phyloP scores from a whole-genome alignment of 2,329 filamentous ascomycete genomes.

The Trichocomaceae sp. region DNA sequence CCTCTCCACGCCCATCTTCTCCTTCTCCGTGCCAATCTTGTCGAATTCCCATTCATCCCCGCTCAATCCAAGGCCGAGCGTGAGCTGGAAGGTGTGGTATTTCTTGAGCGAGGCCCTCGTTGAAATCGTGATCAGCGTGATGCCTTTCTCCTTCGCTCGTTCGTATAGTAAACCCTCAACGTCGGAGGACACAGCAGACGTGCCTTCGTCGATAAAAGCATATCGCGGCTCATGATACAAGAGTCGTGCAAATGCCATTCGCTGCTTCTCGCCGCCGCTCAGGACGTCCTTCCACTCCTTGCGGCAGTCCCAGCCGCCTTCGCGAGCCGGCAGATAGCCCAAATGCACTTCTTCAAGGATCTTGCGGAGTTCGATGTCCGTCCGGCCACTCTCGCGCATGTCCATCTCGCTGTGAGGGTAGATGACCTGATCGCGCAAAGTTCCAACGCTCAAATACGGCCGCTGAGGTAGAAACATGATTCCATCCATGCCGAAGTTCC shows the following conservation, averaged over 20 bases:
- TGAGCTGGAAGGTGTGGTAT: slow-evolving; percentile 88
- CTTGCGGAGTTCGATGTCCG: slow-evolving; percentile 68
- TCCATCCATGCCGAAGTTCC: slow-evolving; percentile 72
- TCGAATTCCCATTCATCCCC: slow-evolving; percentile 91
- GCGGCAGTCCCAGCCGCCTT: slow-evolving; percentile 92
- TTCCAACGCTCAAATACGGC: slow-evolving; percentile 86
- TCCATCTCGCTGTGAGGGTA: slow-evolving; percentile 93
- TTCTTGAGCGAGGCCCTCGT: slow-evolving; percentile 91
- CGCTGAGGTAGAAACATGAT: slow-evolving; percentile 98
- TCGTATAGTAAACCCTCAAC: slow-evolving; percentile 94
- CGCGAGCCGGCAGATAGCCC: slow-evolving; percentile 81
- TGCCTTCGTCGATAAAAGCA: slow-evolving; percentile 92
- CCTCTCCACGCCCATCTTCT: slow-evolving; percentile 88
- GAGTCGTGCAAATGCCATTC: slow-evolving; percentile 82
- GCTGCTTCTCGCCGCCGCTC: slow-evolving; percentile 95
- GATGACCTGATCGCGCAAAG: slow-evolving; percentile 91
- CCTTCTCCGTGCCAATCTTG: slow-evolving; percentile 83
- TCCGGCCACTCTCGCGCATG: slow-evolving; percentile 74
- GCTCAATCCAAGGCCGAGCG: slow-evolving; percentile 69
- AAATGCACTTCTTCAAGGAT: slow-evolving; percentile 78
- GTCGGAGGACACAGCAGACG: slow-evolving; percentile 86
- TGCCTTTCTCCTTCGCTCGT: slow-evolving; percentile 83
- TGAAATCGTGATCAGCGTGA: slow-evolving; percentile 92
- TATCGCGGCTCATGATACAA: slow-evolving; percentile 94
- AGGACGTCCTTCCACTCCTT: slow-evolving; percentile 99